A percentile compares a stretch with the other conserved stretches of the same genome.
Conservation (phyloP, 2,329 filamentous ascomycete genomes). For the Fusarium sp. region DNA sequence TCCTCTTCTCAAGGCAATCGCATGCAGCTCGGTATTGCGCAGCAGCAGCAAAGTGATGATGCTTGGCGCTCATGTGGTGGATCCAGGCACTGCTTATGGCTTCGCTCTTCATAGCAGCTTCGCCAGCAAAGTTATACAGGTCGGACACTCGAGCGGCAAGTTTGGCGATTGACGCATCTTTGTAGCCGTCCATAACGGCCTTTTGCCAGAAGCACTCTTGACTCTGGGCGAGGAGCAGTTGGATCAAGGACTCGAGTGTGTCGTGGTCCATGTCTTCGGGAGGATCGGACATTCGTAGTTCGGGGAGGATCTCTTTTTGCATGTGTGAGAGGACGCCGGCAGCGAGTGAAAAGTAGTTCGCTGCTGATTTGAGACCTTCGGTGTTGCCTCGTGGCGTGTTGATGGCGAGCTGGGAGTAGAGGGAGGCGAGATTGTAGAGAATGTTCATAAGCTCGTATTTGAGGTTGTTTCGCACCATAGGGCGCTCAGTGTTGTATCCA, state of each 20-base stretch:
- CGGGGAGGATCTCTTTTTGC: slow-evolving; percentile 78
- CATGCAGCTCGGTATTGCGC: slow-evolving; percentile 92
- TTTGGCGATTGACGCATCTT: slow-evolving; percentile 90
- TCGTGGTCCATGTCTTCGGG: slow-evolving; percentile 95
- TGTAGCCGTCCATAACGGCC: slow-evolving; percentile 91
- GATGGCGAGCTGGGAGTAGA: slow-evolving; percentile 92
- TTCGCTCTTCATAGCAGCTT: slow-evolving; percentile 87
- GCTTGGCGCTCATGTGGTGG: slow-evolving; percentile 95
- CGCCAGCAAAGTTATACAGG: slow-evolving; percentile 83
- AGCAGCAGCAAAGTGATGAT: slow-evolving; percentile 95
- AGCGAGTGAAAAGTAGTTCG: slow-evolving; percentile 87
- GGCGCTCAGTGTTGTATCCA: slow-evolving; percentile 84
- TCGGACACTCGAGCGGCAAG: slow-evolving; percentile 90
- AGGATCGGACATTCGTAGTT: slow-evolving; percentile 80
- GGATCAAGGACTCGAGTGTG: slow-evolving; percentile 82
- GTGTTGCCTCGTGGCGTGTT: slow-evolving; percentile 78
- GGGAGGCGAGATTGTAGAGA: slow-evolving; percentile 89
- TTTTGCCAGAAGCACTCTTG: slow-evolving; percentile 99
- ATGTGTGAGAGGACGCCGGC: slow-evolving; percentile 86
- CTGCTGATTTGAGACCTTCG: slow-evolving; percentile 86
- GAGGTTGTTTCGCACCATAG: slow-evolving; percentile 71
- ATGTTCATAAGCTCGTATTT: slow-evolving; percentile 90
- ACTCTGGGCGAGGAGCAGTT: slow-evolving; percentile 88
- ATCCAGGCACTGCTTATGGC: slow-evolving; percentile 95
- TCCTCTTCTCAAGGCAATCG: slow-evolving; percentile 90